phyloP scores from a whole-genome alignment of 441 rosid species.

The Aquilaria agallochum region DNA sequence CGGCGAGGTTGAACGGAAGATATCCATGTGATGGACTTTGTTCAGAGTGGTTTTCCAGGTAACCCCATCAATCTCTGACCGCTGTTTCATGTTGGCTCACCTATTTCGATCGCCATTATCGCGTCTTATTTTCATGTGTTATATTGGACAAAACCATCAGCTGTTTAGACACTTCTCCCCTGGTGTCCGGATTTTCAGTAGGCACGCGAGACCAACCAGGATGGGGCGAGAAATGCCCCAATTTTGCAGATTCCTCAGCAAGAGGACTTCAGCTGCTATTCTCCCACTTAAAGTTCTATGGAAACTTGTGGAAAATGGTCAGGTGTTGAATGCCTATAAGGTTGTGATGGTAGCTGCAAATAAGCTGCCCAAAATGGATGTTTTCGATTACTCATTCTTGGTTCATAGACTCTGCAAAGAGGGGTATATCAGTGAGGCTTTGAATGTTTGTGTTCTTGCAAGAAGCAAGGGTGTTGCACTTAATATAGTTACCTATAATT shows the following conservation, averaged over 20 bases:
- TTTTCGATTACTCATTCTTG: conserved; percentile 56
- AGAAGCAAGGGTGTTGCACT: conserved; percentile 45
- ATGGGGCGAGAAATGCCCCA: conserved; percentile 14
- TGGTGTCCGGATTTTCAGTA: too few relatives aligned
- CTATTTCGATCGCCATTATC: too few relatives aligned
- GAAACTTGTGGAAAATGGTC: conserved; percentile 39
- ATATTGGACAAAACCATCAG: too few relatives aligned
- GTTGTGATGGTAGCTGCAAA: conserved; percentile 42
- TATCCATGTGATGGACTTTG: too few relatives aligned
- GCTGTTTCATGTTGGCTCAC: too few relatives aligned
- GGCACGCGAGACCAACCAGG: too few relatives aligned
- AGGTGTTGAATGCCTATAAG: conserved; percentile 58
- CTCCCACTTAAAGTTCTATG: conserved; percentile 39
- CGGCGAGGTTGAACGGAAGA: too few relatives aligned
- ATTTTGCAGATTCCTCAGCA: conserved; percentile 25
- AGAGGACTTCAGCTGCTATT: conserved; percentile 24
- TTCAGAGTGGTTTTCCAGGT: too few relatives aligned
- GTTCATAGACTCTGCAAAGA: conserved; percentile 71
- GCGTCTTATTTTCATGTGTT: too few relatives aligned
- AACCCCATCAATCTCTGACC: too few relatives aligned
- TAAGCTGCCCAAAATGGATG: conserved; percentile 44
- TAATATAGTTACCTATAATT: conserved; percentile 65
- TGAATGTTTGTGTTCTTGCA: conserved; percentile 56
- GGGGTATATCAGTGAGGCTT: conserved; percentile 56
- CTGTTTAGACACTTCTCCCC: too few relatives aligned